These are phyloP conservation scores for Cytospora piceicola DNA, from an alignment of 2,329 filamentous ascomycete genomes.

Conservation along the genomic window DNA sequence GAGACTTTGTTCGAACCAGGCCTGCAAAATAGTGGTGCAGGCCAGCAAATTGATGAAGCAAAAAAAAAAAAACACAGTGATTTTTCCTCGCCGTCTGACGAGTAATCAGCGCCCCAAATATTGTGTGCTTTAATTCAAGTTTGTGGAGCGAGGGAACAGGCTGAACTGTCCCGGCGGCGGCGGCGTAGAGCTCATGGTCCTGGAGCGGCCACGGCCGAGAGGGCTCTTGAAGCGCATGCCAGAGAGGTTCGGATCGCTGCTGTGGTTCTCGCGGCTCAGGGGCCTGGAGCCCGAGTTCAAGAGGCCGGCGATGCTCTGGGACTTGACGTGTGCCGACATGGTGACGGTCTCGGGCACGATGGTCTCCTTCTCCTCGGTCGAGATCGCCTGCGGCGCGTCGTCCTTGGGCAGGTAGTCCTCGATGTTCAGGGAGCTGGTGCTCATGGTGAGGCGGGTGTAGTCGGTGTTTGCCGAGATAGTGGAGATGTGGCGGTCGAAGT, in stretches of 20 bases:
- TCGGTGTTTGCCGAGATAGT: slow-evolving; percentile 56
- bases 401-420: slow-evolving; percentile 35
- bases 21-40: not conserved
- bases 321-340: slow-evolving; percentile 33
- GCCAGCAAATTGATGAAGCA: slow-evolving; percentile 4
- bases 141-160: slow-evolving; percentile 44
- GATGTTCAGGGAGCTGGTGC: slow-evolving; percentile 51
- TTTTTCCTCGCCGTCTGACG: not conserved
- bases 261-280: slow-evolving; percentile 35
- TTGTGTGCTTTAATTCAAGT: slow-evolving; percentile 19
- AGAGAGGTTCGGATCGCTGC: slow-evolving; percentile 38
- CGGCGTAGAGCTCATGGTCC: slow-evolving; percentile 52
- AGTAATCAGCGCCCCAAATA: not conserved
- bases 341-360: slow-evolving; percentile 14
- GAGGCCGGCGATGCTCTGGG: slow-evolving; percentile 26
- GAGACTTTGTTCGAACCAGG: no score
- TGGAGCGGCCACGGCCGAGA: slow-evolving; percentile 46
- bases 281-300: slow-evolving; percentile 20
- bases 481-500: slow-evolving; percentile 58
- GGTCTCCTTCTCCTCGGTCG: slow-evolving; percentile 33
- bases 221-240: slow-evolving; percentile 34
- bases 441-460: slow-evolving; percentile 57
- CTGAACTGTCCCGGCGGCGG: slow-evolving; percentile 53
- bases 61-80: not conserved
- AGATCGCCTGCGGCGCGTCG: slow-evolving; percentile 26